Conservation (phyloP, 495 filamentous ascomycete genomes). For the Penicillium cataractarum region DNA sequence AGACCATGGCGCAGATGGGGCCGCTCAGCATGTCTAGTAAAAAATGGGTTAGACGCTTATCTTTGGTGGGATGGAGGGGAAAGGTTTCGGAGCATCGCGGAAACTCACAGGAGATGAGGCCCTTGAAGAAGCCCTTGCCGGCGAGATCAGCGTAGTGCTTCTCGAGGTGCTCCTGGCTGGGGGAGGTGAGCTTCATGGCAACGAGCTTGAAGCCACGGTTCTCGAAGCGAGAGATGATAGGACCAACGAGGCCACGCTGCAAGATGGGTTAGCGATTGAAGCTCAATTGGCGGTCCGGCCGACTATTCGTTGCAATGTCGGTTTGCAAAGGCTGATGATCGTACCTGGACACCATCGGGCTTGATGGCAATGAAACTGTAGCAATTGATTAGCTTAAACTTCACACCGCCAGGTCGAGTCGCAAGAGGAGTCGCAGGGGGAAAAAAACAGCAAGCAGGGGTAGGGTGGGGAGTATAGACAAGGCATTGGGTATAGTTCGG, state of each 20-base stretch:
- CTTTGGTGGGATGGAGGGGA: neutral
- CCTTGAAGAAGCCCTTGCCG: conserved; percentile 94
- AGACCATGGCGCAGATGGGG: conserved; percentile 98
- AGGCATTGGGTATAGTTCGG: conserved; percentile 3
- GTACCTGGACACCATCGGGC: conserved; percentile 98
- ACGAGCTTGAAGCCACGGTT: conserved; percentile 95
- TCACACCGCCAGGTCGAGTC: conserved; percentile 27
- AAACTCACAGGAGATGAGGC: conserved; percentile 79
- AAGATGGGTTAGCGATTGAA: conserved; percentile 28
- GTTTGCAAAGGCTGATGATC: conserved; percentile 23
- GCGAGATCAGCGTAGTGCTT: conserved; percentile 93
- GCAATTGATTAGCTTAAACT: conserved; percentile 49
- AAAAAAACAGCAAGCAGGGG: conserved; percentile 26
- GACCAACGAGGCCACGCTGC: conserved; percentile 92
- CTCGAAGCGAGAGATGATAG: conserved; percentile 98
- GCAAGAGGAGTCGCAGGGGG: conserved; percentile 25
- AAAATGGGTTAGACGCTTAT: conserved; percentile 13
- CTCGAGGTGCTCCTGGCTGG: conserved; percentile 92
- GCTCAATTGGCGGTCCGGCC: conserved; percentile 22
- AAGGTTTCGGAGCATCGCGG: conserved; percentile 8
- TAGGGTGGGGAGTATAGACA: conserved; percentile 26
- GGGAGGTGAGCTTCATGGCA: conserved; percentile 91
- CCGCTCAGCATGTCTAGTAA: conserved; percentile 89
- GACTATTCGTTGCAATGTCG: neutral
- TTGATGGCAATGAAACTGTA: conserved; percentile 97